These are phyloP conservation scores for Hericium erinaceus DNA, from an alignment of 768 basidiomycete species.

Conservation along the genomic window DNA sequence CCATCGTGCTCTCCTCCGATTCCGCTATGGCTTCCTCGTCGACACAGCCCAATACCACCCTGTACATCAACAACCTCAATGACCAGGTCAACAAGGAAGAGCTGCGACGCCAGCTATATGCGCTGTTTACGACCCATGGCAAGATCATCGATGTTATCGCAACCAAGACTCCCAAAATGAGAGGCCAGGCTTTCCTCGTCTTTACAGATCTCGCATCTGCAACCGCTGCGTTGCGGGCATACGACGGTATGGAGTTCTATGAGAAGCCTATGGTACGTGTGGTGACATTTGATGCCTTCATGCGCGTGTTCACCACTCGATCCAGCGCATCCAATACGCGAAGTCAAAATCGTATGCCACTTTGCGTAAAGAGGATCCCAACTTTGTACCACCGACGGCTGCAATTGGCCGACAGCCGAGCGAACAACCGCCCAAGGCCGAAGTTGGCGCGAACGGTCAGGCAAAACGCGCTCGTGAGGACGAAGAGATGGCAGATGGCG, in stretches of 20 bases:
- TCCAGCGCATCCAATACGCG: slow-evolving; percentile 85
- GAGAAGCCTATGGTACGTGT: slow-evolving; percentile 82
- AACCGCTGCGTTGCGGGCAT: slow-evolving; percentile 86
- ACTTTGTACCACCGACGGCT: slow-evolving; percentile 66
- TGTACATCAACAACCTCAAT: slow-evolving; percentile 91
- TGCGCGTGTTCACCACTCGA: slow-evolving; percentile 6
- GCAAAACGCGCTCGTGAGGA: slow-evolving; percentile 62
- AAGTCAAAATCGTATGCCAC: slow-evolving; percentile 86
- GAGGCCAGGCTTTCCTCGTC: slow-evolving; percentile 93
- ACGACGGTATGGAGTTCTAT: slow-evolving; percentile 90
- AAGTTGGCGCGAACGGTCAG: slow-evolving; percentile 22
- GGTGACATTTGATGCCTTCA: slow-evolving; percentile 5
- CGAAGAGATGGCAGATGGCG: slow-evolving; percentile 36
- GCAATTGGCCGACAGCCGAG: slow-evolving; percentile 39
- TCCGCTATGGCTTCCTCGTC: slow-evolving; percentile 34
- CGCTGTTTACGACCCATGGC: slow-evolving; percentile 90
- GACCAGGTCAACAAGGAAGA: slow-evolving; percentile 91
- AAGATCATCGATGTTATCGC: slow-evolving; percentile 91
- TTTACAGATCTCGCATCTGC: slow-evolving; percentile 87
- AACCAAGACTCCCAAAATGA: slow-evolving; percentile 75
- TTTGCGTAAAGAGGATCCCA: slow-evolving; percentile 66
- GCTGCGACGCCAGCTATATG: slow-evolving; percentile 70
- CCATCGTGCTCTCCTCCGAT: not conserved
- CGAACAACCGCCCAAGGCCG: slow-evolving; percentile 24
- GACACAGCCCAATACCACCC: slow-evolving; percentile 72